Percentiles rank a stretch among this genome's conserved stretches.
phyloP scores from a whole-genome alignment of 129 eudicot species.

The Flaveria bidentis region DNA sequence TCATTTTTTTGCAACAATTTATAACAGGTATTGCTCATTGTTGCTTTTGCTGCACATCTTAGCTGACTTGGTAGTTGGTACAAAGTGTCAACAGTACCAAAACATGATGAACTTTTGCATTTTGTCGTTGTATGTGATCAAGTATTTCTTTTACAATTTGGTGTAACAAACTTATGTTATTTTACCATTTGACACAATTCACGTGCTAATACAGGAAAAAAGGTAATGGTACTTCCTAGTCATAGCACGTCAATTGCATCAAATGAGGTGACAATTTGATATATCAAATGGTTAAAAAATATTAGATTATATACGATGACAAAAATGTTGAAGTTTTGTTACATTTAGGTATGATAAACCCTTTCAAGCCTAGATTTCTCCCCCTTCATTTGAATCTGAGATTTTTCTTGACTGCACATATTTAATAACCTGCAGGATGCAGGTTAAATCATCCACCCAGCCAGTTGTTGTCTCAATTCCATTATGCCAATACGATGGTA shows the following conservation, averaged over 20 bases:
- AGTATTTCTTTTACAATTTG: neutral
- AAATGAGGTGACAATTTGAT: neutral
- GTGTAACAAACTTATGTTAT: neutral
- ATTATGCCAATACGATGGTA: conserved; percentile 80
- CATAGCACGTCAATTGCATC: neutral
- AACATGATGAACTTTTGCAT: neutral
- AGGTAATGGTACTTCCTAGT: neutral
- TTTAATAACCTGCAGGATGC: conserved; percentile 69
- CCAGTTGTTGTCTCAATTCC: conserved; percentile 89
- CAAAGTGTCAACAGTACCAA: neutral
- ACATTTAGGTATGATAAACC: neutral
- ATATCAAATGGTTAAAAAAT: neutral
- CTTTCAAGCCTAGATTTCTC: conserved; percentile 1
- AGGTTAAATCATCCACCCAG: conserved; percentile 78
- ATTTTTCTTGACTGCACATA: neutral
- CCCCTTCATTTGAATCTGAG: neutral
- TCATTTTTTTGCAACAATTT: conserved; percentile 82
- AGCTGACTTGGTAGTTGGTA: neutral
- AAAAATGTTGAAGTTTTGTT: neutral
- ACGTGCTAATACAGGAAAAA: no score
- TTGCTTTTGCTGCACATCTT: conserved; percentile 4
- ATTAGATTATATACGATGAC: neutral
- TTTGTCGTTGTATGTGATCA: neutral
- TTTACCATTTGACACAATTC: neutral
- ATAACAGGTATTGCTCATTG: conserved; percentile 51